These are phyloP conservation scores for Sporothrix pseudoabietina DNA, from an alignment of 2,329 filamentous ascomycete genomes.

Conservation along the genomic window DNA sequence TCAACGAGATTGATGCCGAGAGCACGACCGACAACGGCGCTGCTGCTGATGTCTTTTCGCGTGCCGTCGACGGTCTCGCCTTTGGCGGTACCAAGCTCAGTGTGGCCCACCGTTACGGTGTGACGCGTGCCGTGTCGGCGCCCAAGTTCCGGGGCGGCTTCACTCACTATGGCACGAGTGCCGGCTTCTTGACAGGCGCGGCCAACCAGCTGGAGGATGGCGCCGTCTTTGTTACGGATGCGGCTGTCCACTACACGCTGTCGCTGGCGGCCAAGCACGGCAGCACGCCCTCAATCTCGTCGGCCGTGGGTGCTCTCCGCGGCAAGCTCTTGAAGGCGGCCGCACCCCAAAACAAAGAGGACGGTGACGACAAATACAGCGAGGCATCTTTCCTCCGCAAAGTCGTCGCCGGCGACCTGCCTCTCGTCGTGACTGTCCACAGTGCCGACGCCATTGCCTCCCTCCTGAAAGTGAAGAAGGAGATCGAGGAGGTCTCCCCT, in stretches of 20 bases:
- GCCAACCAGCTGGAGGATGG: constrained; percentile 50
- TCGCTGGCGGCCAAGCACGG: constrained; percentile 50
- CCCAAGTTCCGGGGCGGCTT: constrained; percentile 49
- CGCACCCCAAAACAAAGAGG: constrained; percentile 32
- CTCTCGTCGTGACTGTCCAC: constrained; percentile 61
- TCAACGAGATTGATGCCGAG: constrained; percentile 65
- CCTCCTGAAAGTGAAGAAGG: constrained; percentile 59
- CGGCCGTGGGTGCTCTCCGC: constrained; percentile 55
- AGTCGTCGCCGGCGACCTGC: constrained; percentile 56
- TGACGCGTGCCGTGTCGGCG: constrained; percentile 61
- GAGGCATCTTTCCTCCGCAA: constrained; percentile 55
- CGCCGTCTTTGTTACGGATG: constrained; percentile 57
- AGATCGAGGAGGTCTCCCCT: constrained; percentile 50
- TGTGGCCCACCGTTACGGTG: constrained; percentile 56
- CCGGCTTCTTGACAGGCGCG: constrained; percentile 59
- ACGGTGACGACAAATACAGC: constrained; percentile 48
- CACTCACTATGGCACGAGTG: constrained; percentile 59
- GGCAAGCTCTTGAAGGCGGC: constrained; percentile 57
- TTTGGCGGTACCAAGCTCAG: constrained; percentile 60
- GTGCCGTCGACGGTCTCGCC: constrained; percentile 59
- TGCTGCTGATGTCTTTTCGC: constrained; percentile 53
- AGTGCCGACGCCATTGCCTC: constrained; percentile 65
- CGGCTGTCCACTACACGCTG: constrained; percentile 60
- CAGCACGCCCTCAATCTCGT: constrained; percentile 55
- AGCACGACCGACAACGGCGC: constrained; percentile 56